Conservation (phyloP, 2,329 filamentous ascomycete species). For the Remersonia thermophila region DNA sequence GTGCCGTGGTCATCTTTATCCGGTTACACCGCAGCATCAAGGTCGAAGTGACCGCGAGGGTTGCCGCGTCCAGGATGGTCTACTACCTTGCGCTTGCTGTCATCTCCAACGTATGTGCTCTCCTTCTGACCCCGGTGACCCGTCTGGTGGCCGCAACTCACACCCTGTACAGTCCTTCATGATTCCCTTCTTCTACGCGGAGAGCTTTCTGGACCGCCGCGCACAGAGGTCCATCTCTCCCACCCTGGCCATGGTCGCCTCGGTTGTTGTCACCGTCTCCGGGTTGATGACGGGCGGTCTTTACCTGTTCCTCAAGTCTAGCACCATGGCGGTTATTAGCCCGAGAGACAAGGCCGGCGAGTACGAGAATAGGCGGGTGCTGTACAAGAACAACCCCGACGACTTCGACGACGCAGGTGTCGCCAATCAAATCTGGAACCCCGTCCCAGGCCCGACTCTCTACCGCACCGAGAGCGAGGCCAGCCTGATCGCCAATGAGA, state of each 20-base stretch:
- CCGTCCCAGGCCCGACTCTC: slow-evolving; percentile 21
- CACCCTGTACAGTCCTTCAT: slow-evolving; percentile 37
- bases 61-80: slow-evolving; percentile 55
- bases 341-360: slow-evolving; percentile 34
- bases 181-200: slow-evolving; percentile 50
- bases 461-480: slow-evolving; percentile 25
- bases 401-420: slow-evolving; percentile 15
- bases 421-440: slow-evolving; percentile 25
- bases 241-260: slow-evolving; percentile 48
- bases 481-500: slow-evolving; percentile 22
- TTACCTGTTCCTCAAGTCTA: slow-evolving; percentile 55
- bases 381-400: slow-evolving; percentile 29
- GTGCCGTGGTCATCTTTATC: slow-evolving; percentile 42
- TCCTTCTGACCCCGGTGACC: neutral
- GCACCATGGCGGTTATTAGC: slow-evolving; percentile 43
- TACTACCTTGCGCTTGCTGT: slow-evolving; percentile 51
- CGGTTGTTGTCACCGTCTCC: slow-evolving; percentile 53
- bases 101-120: slow-evolving; percentile 40
- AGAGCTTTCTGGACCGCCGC: slow-evolving; percentile 33
- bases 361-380: slow-evolving; percentile 32
- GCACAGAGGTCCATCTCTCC: slow-evolving; percentile 29
- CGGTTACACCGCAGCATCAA: slow-evolving; percentile 41
- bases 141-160: slow-evolving; percentile 3
- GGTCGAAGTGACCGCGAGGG: slow-evolving; percentile 46
- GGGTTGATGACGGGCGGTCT: slow-evolving; percentile 53